These are phyloP conservation scores for Scenedesmus sp. DNA, from an alignment of 163 green algal genomes.

Conservation along the genomic window DNA sequence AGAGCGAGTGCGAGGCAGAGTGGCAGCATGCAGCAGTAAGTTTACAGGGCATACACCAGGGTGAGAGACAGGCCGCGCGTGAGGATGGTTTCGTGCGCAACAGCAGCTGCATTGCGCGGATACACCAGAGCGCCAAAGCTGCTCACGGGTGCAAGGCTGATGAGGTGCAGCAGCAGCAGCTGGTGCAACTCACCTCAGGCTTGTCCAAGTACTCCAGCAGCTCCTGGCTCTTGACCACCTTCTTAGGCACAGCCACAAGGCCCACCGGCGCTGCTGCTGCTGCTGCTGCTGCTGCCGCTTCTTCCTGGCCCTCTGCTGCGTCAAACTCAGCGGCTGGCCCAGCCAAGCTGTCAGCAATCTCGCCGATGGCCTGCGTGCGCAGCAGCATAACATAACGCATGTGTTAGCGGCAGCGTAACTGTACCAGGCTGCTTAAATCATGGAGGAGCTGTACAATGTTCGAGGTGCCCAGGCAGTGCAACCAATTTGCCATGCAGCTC, in stretches of 20 bases:
- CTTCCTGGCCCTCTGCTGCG: not conserved
- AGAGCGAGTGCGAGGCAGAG: not conserved
- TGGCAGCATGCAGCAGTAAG: not conserved
- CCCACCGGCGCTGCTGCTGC: constrained; percentile 17
- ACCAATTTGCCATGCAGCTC: no score
- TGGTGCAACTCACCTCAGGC: not conserved
- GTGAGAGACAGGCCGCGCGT: no score
- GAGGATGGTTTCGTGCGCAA: no score
- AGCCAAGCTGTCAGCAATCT: constrained; percentile 16
- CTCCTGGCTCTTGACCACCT: constrained; percentile 34
- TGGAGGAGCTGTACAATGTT: no score
- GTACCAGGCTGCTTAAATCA: no score
- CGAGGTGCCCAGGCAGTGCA: no score
- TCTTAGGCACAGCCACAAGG: constrained; percentile 10
- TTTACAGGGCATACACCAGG: not conserved
- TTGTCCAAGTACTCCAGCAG: constrained; percentile 11
- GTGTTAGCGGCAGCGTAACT: no score
- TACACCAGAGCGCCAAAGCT: not conserved
- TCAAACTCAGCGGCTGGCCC: not conserved
- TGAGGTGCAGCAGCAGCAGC: not conserved
- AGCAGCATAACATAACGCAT: not conserved
- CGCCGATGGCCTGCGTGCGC: constrained; percentile 23
- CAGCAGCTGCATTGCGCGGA: not conserved
- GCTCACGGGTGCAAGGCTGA: no score
- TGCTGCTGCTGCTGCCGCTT: constrained; percentile 20